A percentile compares a stretch with the other conserved stretches of the same genome.
These are phyloP conservation scores for Forsythia viridissima DNA, from an alignment of 257 asterid species.

Conservation along the genomic window DNA sequence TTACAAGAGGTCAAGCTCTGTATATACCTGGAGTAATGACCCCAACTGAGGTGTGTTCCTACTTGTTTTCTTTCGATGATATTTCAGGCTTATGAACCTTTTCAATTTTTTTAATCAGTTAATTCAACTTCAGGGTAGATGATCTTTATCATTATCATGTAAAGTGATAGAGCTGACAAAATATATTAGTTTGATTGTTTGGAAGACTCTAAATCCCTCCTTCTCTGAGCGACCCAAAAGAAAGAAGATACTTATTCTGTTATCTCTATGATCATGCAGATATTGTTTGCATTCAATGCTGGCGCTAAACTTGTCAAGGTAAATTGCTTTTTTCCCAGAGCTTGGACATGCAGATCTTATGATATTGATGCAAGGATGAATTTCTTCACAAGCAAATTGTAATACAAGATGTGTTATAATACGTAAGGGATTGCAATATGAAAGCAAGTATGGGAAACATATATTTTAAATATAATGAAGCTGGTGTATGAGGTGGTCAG, in stretches of 20 bases:
- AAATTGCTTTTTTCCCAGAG: not conserved
- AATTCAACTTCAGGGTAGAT: not conserved
- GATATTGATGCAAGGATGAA: not conserved
- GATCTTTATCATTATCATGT: not conserved
- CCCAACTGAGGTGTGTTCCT: conserved; percentile 68
- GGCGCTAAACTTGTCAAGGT: conserved; percentile 86
- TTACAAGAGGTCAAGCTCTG: conserved; percentile 48
- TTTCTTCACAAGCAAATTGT: not conserved
- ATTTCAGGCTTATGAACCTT: not conserved
- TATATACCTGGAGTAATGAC: conserved; percentile 93
- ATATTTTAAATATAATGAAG: conserved; percentile 29
- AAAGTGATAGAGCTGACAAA: not conserved
- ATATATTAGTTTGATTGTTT: not conserved
- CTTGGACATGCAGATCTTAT: not conserved
- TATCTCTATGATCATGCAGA: conserved; percentile 44
- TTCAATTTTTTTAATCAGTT: not conserved
- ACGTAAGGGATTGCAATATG: not conserved
- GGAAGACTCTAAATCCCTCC: not conserved
- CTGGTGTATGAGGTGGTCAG: conserved; percentile 92
- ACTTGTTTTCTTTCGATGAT: not conserved
- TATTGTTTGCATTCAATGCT: conserved; percentile 57
- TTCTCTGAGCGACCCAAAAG: not conserved
- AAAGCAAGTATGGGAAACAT: not conserved
- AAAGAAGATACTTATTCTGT: conserved; percentile 11
- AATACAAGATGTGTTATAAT: not conserved